Evolutionary conservation across 768 basidiomycete genomes (phyloP).

Genomic region (Serendipita vermifera): DNA sequence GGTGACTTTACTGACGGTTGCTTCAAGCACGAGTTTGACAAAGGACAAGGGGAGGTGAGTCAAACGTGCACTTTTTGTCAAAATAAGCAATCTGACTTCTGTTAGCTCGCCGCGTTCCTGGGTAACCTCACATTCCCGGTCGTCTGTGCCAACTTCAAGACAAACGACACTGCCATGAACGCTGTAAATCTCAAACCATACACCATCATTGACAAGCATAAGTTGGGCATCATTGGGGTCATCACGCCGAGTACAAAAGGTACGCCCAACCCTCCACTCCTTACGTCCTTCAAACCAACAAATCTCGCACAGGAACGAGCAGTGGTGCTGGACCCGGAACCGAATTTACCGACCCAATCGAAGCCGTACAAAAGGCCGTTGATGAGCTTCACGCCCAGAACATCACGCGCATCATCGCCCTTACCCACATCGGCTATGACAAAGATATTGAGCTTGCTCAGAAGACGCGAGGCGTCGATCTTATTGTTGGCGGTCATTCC

Average conservation of each 20-base stretch:
- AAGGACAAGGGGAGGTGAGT: slow-evolving; percentile 5
- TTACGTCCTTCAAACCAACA: not conserved
- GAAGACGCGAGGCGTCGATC: slow-evolving; percentile 28
- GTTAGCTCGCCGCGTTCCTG: slow-evolving; percentile 15
- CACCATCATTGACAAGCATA: slow-evolving; percentile 29
- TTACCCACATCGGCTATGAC: slow-evolving; percentile 37
- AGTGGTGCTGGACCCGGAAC: slow-evolving; percentile 23
- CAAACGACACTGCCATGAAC: slow-evolving; percentile 21
- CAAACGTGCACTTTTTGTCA: not conserved
- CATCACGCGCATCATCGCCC: slow-evolving; percentile 31
- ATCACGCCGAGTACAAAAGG: slow-evolving; percentile 31
- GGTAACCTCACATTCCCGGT: slow-evolving; percentile 32
- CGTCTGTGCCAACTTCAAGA: slow-evolving; percentile 34
- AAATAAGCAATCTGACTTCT: no score
- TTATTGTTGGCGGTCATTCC: slow-evolving; percentile 34
- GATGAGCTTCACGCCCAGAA: slow-evolving; percentile 26
- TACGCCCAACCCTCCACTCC: slow-evolving; percentile 25
- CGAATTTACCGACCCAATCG: slow-evolving; percentile 29
- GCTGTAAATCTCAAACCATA: slow-evolving; percentile 29
- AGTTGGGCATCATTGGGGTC: slow-evolving; percentile 31
- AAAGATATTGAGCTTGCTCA: slow-evolving; percentile 31
- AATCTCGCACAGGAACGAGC: not conserved
- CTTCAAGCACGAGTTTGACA: slow-evolving; percentile 1
- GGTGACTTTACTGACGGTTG: no score
- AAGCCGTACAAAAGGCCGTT: slow-evolving; percentile 28